Base-by-base conservation (phyloP, 805 yeast species). In the Kodamaea nitidulidarum region DNA sequence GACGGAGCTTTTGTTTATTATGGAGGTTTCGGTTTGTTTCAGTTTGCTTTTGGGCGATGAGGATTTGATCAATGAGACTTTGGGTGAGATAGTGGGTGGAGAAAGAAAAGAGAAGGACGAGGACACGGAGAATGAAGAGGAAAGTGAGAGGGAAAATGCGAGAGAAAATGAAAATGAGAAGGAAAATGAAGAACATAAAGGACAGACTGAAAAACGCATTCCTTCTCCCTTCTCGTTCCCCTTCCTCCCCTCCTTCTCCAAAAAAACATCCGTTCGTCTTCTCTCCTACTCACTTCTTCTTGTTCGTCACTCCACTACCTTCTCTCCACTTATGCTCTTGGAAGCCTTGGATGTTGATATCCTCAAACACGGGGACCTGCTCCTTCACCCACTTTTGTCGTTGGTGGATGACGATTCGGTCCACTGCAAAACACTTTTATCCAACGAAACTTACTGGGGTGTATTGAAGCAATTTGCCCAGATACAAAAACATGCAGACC, bases 281-380 rank as follows among this genome's bases (percentile, higher is more conserved):
- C 44, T 61, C n/a, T 63, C 80, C 1, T 81, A 81, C 51, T 69
- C 74, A 42, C 58, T 79, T 12, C 53, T 80, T 11, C 54, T 80
- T 12, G 46, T 71, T 18, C 69, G 76, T 44, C 61, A 61, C 31
- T 54, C 64, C 20, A 3, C 39, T 5, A 9, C 8, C 9, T 30
- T 16, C 32, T 17, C 32, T 7, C 30, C 27, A 5, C 12, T 18
- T 15, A 28, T 16, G 15, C 15, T 20, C 7, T n/a, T 34, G 32
- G 32, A 18, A 9, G n/a, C 37, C 27, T 25, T 57, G 9, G 73
- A 71, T 26, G 71, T 67, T 29, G 80, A 76, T 0, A 45, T 67
- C 32, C 58, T 55, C 48, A 71, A 67, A 40, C 69, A 55, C 58
- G 84, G 76, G 27, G 55, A 50, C 30, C 70, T 67, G 21, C 63